These are phyloP conservation scores for Macroventuria anomochaeta DNA, from an alignment of 2,329 filamentous ascomycete species.

Conservation along the genomic window DNA sequence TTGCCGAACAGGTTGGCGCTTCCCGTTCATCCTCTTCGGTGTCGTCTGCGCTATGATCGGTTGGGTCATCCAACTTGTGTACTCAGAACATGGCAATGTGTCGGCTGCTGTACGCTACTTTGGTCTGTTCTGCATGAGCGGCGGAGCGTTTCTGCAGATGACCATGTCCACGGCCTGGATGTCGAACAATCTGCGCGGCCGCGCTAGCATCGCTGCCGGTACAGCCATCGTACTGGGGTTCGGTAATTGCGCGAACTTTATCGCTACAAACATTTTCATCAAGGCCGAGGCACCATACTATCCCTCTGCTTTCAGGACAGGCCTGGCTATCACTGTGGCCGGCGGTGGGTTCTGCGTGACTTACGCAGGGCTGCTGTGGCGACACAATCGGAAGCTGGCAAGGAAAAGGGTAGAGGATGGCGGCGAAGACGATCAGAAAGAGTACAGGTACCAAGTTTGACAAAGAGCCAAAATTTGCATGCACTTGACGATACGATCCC, in stretches of 20 bases:
- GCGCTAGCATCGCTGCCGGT: constrained; percentile 31
- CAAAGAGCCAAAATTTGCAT: neutral
- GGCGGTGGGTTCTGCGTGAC: constrained; percentile 28
- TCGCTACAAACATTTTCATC: constrained; percentile 54
- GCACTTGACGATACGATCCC: neutral
- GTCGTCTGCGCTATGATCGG: constrained; percentile 53
- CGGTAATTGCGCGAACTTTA: constrained; percentile 63
- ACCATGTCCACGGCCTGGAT: constrained; percentile 61
- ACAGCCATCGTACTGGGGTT: constrained; percentile 43
- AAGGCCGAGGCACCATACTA: constrained; percentile 36
- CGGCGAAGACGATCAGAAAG: constrained; percentile 31
- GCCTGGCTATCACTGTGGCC: constrained; percentile 43
- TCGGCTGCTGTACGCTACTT: constrained; percentile 60
- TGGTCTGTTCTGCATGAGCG: constrained; percentile 38
- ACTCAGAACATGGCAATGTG: constrained; percentile 50
- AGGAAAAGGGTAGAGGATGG: constrained; percentile 28
- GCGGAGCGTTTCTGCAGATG: constrained; percentile 59
- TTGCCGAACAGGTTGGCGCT: constrained; percentile 37
- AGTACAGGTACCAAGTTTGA: constrained; percentile 37
- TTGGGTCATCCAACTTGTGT: constrained; percentile 59
- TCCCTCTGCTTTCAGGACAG: constrained; percentile 37
- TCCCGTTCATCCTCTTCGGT: constrained; percentile 40
- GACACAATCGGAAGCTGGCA: constrained; percentile 58
- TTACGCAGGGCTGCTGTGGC: constrained; percentile 55
- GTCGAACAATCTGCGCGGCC: constrained; percentile 57